These are phyloP conservation scores for Berkeleyomyces basicola DNA, from an alignment of 2,329 filamentous ascomycete genomes.

Conservation along the genomic window DNA sequence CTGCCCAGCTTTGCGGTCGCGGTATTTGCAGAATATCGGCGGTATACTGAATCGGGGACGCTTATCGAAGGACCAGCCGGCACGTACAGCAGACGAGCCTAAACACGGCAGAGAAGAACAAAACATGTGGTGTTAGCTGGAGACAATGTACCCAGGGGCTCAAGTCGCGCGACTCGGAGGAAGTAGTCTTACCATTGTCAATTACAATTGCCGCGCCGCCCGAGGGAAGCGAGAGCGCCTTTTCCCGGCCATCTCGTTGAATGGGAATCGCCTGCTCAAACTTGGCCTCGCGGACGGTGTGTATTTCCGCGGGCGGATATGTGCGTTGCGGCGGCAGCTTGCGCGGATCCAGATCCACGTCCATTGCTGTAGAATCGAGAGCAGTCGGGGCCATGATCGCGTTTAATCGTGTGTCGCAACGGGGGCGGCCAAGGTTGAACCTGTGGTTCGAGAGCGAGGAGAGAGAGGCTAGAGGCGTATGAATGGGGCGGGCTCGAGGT, in stretches of 20 bases:
- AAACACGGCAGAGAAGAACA: background rate
- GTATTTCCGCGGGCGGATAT: conserved; percentile 39
- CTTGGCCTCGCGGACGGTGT: conserved; percentile 43
- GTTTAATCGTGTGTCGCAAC: conserved; percentile 11
- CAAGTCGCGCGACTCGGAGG: background rate
- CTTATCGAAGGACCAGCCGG: conserved; percentile 88
- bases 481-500: background rate
- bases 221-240: conserved; percentile 40
- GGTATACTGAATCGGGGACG: conserved; percentile 65
- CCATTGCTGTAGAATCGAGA: conserved; percentile 22
- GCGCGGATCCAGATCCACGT: conserved; percentile 24
- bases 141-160: no score
- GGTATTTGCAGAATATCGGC: conserved; percentile 86
- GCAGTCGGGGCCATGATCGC: conserved; percentile 37
- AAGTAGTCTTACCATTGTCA: conserved; percentile 63
- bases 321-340: conserved; percentile 26
- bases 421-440: background rate
- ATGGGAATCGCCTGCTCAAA: conserved; percentile 40
- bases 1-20: conserved; percentile 82
- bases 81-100: conserved; percentile 81
- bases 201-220: conserved; percentile 73
- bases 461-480: conserved; percentile 1
- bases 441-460: background rate
- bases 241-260: conserved; percentile 51
- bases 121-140: conserved; percentile 14